Evolutionary conservation across 345 rosid genomes (phyloP), one percentile per base, ranked within the genome.

Genomic region (Nasturtium officinale): DNA sequence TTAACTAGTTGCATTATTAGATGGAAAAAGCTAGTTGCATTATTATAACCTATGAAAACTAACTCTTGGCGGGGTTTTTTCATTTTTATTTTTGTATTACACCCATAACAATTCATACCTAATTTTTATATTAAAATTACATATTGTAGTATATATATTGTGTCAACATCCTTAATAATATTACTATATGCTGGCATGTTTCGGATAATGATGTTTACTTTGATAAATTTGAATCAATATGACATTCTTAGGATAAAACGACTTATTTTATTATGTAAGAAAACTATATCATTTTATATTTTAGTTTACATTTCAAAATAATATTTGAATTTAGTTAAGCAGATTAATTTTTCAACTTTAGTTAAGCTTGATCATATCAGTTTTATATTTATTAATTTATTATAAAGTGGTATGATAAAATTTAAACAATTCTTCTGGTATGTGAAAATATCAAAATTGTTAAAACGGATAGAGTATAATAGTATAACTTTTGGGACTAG

Each of bases 21-120:
- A n/a, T n/a, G n/a, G n/a, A n/a, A n/a, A n/a, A n/a, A n/a, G n/a
- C 29, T 30, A 64, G 56, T 64, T 64, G 56, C 13, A 64, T 6
- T 25, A 8, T 17, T 16, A 12, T 3, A n/a, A 2, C n/a, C 29
- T 28, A 0, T 45, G 28, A 28, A 17, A 10, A 54, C 8, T 54
- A 29, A 1, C 0, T 46, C 4, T 28, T 68, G 30, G 13, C 3
- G 42, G 5, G 10, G 0, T 47, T 28, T 16, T 17, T 16, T 7
- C 30, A 18, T 1, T 32, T 32, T 46, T 7, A 17, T 30, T 5
- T n/a, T n/a, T n/a, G n/a, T 9, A 7, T 40, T 9, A 30, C 3
- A 2, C 18, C 15, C 13, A 30, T n/a, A 2, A 16, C 2, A 2
- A 2, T 0, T 4, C 3, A 26, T n/a, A 35, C 61, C 40, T 16